phyloP scores from a whole-genome alignment of 768 basidiomycete species.

The Mycena amicta region DNA sequence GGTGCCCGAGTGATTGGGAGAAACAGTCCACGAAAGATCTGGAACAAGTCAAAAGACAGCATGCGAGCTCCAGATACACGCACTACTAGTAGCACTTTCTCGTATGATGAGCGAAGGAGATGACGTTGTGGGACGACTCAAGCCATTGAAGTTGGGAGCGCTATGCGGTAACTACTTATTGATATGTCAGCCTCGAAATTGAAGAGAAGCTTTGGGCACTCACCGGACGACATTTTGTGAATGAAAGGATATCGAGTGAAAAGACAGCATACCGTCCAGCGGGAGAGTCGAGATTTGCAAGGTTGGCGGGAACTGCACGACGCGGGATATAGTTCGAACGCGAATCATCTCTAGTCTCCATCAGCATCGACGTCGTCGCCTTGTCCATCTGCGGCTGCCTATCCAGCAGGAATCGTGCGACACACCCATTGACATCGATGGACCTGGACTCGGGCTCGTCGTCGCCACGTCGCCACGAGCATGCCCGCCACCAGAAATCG shows the following conservation, averaged over 20 bases:
- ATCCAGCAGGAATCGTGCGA: conserved; percentile 13
- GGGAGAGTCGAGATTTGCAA: conserved; percentile 65
- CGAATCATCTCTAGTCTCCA: conserved; percentile 27
- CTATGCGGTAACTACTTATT: no score
- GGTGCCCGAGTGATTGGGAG: no score
- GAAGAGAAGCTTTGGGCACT: no score
- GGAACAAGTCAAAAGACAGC: no score
- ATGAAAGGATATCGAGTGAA: conserved; percentile 9
- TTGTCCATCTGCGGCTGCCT: conserved; percentile 32
- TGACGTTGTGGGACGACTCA: no score
- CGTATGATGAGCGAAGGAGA: no score
- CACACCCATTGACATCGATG: no score
- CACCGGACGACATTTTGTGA: conserved; percentile 52
- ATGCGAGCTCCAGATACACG: no score
- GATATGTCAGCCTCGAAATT: no score
- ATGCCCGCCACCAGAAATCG: neutral
- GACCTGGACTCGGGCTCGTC: conserved; percentile 33
- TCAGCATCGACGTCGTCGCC: conserved; percentile 23
- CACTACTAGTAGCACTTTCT: no score
- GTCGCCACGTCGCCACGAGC: conserved; percentile 24
- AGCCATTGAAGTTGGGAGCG: no score
- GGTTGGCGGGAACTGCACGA: conserved; percentile 38
- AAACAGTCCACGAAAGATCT: no score
- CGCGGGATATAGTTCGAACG: conserved; percentile 4
- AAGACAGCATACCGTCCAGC: conserved; percentile 55